Evolutionary conservation across 805 yeast species (phyloP).

Genomic region (Ogataea populi-albae): DNA sequence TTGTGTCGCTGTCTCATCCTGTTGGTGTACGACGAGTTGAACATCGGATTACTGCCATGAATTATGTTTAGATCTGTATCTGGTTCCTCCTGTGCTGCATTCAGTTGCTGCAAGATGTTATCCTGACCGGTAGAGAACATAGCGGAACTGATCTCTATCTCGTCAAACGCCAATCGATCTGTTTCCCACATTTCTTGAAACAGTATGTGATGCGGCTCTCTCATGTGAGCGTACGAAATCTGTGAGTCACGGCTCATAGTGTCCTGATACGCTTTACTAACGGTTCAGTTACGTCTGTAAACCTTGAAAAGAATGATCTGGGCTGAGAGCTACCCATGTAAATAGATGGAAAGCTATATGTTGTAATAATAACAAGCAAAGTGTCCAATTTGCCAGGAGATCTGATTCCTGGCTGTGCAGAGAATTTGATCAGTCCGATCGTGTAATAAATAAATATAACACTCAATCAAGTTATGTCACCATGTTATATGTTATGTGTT

Average conservation of each 20-base stretch:
- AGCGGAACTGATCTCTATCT: constrained; percentile 28
- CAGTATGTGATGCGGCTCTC: constrained; percentile 28
- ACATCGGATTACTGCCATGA: constrained; percentile 26
- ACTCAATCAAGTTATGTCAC: too few species aligned
- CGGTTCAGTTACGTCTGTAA: too few species aligned
- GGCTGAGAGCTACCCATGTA: too few species aligned
- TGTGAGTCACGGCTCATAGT: constrained; percentile 30
- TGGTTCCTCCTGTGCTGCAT: constrained; percentile 26
- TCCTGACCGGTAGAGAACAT: constrained; percentile 15
- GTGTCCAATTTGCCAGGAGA: too few species aligned
- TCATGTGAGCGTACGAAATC: constrained; percentile 30
- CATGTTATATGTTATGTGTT: too few species aligned
- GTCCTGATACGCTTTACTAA: too few species aligned
- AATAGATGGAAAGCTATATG: too few species aligned
- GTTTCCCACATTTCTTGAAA: constrained; percentile 33
- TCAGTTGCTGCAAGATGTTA: constrained; percentile 28
- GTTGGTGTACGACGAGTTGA: constrained; percentile 28
- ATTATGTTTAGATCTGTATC: constrained; percentile 26
- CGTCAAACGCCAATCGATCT: constrained; percentile 32
- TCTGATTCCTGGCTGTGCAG: too few species aligned
- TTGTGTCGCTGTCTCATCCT: constrained; percentile 25
- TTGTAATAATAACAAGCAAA: too few species aligned
- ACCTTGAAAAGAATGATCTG: too few species aligned
- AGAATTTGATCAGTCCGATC: too few species aligned
- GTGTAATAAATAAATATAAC: too few species aligned